Evolutionary conservation across 768 basidiomycete genomes (phyloP).

Genomic region (Hydnum rufescens): DNA sequence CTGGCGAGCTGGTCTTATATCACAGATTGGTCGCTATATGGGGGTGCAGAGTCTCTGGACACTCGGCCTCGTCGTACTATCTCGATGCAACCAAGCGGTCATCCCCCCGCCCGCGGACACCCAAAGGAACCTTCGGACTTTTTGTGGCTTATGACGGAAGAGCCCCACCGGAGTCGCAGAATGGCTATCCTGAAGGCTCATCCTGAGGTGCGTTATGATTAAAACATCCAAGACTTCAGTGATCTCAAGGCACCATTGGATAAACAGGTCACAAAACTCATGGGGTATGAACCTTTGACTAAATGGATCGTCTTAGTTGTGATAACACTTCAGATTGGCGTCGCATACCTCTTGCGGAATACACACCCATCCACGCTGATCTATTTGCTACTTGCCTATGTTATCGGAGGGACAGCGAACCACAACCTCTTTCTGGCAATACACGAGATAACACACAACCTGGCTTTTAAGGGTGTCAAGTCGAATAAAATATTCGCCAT

Average conservation of each 20-base stretch:
- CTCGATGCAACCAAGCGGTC: constrained; percentile 21
- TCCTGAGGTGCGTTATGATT: constrained; percentile 63
- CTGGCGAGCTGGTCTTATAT: not conserved
- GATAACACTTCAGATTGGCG: constrained; percentile 49
- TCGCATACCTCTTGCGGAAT: constrained; percentile 46
- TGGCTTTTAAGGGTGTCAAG: constrained; percentile 67
- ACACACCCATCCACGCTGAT: constrained; percentile 44
- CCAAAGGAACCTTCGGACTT: constrained; percentile 73
- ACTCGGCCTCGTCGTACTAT: constrained; percentile 27
- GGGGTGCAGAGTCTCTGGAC: constrained; percentile 62
- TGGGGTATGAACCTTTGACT: constrained; percentile 87
- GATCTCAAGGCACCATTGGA: constrained; percentile 1
- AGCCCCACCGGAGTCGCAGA: constrained; percentile 79
- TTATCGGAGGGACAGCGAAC: constrained; percentile 83
- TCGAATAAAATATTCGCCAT: constrained; percentile 80
- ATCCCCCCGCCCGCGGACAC: constrained; percentile 26
- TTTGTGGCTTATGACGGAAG: constrained; percentile 94
- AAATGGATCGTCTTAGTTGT: constrained; percentile 78
- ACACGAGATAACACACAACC: constrained; percentile 96
- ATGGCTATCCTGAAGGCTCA: constrained; percentile 85
- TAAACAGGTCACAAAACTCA: constrained; percentile 79
- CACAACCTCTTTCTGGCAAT: constrained; percentile 97
- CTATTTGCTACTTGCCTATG: constrained; percentile 66
- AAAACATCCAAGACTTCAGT: no score
- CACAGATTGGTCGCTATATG: constrained; percentile 20